These are phyloP conservation scores for Termitomyces sp. DNA, from an alignment of 768 basidiomycete genomes.

Conservation along the genomic window DNA sequence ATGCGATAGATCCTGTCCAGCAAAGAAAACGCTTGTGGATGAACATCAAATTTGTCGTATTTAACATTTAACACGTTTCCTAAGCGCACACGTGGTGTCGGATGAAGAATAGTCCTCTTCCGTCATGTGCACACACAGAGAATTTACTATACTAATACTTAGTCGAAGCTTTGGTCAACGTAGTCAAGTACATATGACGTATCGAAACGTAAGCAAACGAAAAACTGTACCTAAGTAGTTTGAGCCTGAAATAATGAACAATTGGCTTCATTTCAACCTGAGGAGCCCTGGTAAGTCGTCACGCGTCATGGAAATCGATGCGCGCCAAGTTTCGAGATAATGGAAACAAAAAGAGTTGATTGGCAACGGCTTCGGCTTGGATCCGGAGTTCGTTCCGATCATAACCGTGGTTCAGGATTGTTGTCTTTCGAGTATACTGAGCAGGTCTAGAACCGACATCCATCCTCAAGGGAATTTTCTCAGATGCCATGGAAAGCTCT, in stretches of 20 bases:
- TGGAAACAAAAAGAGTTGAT: background rate
- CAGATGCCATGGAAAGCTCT: background rate
- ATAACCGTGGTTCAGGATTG: background rate
- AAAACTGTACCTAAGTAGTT: no score
- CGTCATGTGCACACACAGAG: no score
- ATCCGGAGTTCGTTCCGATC: conserved; percentile 1
- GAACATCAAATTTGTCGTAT: conserved; percentile 23
- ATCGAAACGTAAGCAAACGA: no score
- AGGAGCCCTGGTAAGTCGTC: background rate
- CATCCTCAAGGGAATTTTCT: background rate
- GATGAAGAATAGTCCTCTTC: conserved; percentile 42
- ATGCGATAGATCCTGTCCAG: conserved; percentile 37
- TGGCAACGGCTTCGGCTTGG: background rate
- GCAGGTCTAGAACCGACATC: background rate
- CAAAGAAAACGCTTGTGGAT: conserved; percentile 22
- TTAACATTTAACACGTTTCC: conserved; percentile 35
- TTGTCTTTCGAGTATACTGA: background rate
- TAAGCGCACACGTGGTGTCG: conserved; percentile 68
- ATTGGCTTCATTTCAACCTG: no score
- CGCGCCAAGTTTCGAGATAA: background rate
- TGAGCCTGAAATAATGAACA: no score
- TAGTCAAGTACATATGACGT: no score
- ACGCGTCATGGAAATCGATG: background rate
- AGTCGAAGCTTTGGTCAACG: no score
- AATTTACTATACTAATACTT: no score